Evolutionary conservation across 2,329 filamentous ascomycete species (phyloP), one percentile per base, ranked within the genome.

Genomic region (Colletotrichum sp.): DNA sequence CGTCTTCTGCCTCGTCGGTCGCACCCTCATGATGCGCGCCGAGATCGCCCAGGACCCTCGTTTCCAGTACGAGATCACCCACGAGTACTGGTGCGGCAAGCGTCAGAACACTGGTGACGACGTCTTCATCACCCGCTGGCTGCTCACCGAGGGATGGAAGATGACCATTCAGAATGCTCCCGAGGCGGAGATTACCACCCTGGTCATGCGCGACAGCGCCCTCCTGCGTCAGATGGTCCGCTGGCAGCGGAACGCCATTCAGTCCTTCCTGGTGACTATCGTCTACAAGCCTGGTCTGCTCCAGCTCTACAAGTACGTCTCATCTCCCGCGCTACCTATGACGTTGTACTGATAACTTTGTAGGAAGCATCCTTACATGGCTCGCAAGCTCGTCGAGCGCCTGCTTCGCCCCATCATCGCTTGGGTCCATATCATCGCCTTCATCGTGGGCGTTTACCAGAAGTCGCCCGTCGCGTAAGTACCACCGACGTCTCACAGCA

Each of bases 41-140:
- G 78, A 77, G 13, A 78, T 82, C 21, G 75, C 79, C 1, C 62
- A 67, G 56, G 79, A 80, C 15, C 58, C 78, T 1, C 76, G 70
- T 3, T 83, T 83, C 68, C 75, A 79, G 18, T 30, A 70, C 9
- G 77, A 65, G 1, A 80, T 82, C 38, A 78, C 65, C 1, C 26
- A 77, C 9, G 80, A 83, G 36, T 70, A 52, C 10, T 82, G 78
- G 75, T n/a, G 48, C 8, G 80, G 80, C 0, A 30, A 77, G 3
- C n/a, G 60, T 1, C 77, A 80, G 32, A 80, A 80, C 43, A 79
- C 77, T 0, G 81, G 81, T 1, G 81, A 82, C 18, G 81, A 82
- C 10, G 74, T 75, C 4, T 82, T 81, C 70, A 78, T 83, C 62
- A 82, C 82, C 2, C 78, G 79, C 8, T 83, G 79, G 75, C 64